Percentiles rank a stretch among this genome's conserved stretches.
Evolutionary conservation across 768 basidiomycete genomes (phyloP).

Genomic region (Mrakia blollopis): DNA sequence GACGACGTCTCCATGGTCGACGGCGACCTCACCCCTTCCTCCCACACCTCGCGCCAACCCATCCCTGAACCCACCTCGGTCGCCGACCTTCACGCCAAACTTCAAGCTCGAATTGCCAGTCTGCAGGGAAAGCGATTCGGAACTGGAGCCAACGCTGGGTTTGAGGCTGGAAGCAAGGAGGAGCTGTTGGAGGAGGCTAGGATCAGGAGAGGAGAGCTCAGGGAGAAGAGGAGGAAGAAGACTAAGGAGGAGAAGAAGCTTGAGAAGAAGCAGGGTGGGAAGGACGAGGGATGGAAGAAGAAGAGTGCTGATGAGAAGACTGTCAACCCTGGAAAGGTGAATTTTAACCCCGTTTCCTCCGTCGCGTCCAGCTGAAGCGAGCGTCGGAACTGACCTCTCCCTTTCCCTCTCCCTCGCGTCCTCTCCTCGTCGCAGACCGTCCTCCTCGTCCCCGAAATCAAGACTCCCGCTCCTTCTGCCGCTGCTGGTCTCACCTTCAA

Average conservation of each 20-base stretch:
- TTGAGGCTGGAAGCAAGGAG: constrained; percentile 62
- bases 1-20: constrained; percentile 40
- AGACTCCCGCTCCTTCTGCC: constrained; percentile 28
- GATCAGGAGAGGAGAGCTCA: constrained; percentile 67
- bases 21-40: constrained; percentile 32
- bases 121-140: constrained; percentile 52
- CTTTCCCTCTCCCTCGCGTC: not conserved
- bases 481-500: constrained; percentile 66
- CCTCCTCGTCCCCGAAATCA: constrained; percentile 58
- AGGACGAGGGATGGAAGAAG: constrained; percentile 45
- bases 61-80: constrained; percentile 65
- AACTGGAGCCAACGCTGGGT: constrained; percentile 28
- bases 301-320: constrained; percentile 47
- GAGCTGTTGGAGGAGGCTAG: constrained; percentile 76
- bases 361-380: not conserved
- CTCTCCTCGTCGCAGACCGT: constrained; percentile 52
- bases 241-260: constrained; percentile 72
- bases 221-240: constrained; percentile 78
- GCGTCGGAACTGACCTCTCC: constrained; percentile 4
- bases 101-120: constrained; percentile 68
- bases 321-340: constrained; percentile 41
- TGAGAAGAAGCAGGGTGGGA: constrained; percentile 54
- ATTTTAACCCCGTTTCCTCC: not conserved
- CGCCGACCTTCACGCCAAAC: constrained; percentile 60
- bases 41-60: constrained; percentile 48